Base-by-base conservation (phyloP, 495 filamentous ascomycete genomes). In the Podospora appendiculata region DNA sequence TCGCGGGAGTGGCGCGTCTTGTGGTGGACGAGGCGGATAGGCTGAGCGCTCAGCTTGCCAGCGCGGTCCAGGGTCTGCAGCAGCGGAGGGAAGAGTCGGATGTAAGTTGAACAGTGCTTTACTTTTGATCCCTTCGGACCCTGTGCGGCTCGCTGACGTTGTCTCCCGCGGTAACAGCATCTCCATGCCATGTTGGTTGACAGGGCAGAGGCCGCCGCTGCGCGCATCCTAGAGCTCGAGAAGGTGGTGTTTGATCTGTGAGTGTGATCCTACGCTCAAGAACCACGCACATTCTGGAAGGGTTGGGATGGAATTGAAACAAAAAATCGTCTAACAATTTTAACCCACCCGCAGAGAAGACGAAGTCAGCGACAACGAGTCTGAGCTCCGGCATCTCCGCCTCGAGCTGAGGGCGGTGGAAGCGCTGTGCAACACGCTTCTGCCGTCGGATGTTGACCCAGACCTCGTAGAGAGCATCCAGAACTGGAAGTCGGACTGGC, bases 331-430 rank as follows among this genome's bases (percentile, higher is more conserved):
- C 25, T 25, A 25, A 25, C 25, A 25, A 25, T 25, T 25, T 2
- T 25, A 2, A 25, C 25, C 25, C 25, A 25, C 25, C 54, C 41
- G 39, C 38, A 65, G 62, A 25, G 69, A 67, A 45, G 61, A 64
- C 8, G 63, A 66, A 45, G 40, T 68, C 32, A 42, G 45, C 9
- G 44, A 50, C 35, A 59, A 60, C 47, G 61, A 70, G 34, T 59
- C 60, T 7, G 67, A 79, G 45, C 70, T 81, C 35, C 67, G 70
- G 39, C 75, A 73, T 60, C 70, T 81, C 14, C 73, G 76, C 25
- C 71, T 80, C 43, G 69, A 75, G 55, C 67, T 81, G 19, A 71
- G 77, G 32, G 74, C 76, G 45, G 70, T 81, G 55, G 74, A 81
- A 66, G 70, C 74, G 8, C 70, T 79, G 44, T 71, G 66, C 48